Evolutionary conservation across 495 filamentous ascomycete genomes (phyloP).

Genomic region (Penicillium roqueforti): DNA sequence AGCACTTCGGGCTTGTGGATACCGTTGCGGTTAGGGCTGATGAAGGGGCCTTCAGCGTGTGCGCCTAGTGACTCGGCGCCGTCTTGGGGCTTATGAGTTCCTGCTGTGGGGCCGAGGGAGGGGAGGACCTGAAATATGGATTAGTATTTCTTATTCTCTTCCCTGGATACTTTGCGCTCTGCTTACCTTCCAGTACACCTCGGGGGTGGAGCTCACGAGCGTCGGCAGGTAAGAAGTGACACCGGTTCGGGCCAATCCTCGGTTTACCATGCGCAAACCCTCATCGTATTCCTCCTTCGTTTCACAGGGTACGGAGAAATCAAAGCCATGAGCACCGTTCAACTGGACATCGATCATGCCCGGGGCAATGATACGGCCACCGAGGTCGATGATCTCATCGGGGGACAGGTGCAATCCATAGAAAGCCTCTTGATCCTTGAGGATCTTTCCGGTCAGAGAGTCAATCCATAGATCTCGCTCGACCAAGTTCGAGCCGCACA

Average conservation of each 20-base stretch:
- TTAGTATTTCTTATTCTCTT: too few species aligned
- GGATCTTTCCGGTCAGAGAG: slow-evolving; percentile 68
- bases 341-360: slow-evolving; percentile 84
- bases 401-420: slow-evolving; percentile 59
- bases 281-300: slow-evolving; percentile 59
- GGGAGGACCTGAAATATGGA: slow-evolving; percentile 66
- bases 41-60: slow-evolving; percentile 81
- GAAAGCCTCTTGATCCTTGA: slow-evolving; percentile 68
- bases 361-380: slow-evolving; percentile 73
- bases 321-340: slow-evolving; percentile 82
- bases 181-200: slow-evolving; percentile 62
- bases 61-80: slow-evolving; percentile 80
- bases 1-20: slow-evolving; percentile 67
- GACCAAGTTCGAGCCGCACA: slow-evolving; percentile 58
- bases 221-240: slow-evolving; percentile 84
- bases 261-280: slow-evolving; percentile 62
- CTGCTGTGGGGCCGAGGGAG: slow-evolving; percentile 64
- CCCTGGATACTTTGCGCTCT: neutral
- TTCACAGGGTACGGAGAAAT: slow-evolving; percentile 73
- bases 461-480: slow-evolving; percentile 76
- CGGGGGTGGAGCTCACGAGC: slow-evolving; percentile 57
- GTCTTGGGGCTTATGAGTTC: slow-evolving; percentile 39
- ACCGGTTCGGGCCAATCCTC: slow-evolving; percentile 63
- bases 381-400: slow-evolving; percentile 60
- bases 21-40: slow-evolving; percentile 66